phyloP scores from a whole-genome alignment of 106 monocot genomes.

The Narthecium ossifragum region DNA sequence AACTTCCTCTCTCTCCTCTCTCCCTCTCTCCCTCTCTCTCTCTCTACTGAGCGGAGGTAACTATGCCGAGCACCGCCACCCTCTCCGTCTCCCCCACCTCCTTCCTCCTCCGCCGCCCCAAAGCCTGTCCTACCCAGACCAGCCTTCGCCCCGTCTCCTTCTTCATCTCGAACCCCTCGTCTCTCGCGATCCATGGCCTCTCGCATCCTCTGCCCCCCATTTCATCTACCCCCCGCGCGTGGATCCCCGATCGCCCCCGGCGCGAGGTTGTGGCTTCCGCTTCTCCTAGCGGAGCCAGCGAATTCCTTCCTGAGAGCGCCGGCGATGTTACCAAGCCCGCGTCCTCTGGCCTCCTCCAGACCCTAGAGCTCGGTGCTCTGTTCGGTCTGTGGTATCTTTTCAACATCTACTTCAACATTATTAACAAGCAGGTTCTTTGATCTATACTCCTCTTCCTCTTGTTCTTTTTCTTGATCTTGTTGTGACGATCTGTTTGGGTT shows the following conservation, averaged over 20 bases:
- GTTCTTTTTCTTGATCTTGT: background rate
- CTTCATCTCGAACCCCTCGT: background rate
- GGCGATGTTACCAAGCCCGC: background rate
- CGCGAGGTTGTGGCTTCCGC: too few relatives aligned
- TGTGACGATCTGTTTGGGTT: too few relatives aligned
- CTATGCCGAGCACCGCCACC: background rate
- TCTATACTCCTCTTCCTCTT: background rate
- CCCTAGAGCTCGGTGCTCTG: slow-evolving; percentile 17
- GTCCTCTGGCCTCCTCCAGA: background rate
- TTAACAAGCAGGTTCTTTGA: slow-evolving; percentile 27
- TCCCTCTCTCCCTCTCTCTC: background rate
- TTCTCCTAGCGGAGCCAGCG: background rate
- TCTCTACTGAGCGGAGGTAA: background rate
- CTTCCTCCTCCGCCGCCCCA: background rate
- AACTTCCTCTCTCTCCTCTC: background rate
- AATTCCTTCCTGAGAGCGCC: background rate
- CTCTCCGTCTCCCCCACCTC: background rate
- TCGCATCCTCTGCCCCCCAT: background rate
- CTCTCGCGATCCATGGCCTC: background rate
- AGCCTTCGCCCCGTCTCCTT: background rate
- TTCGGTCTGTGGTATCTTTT: slow-evolving; percentile 31
- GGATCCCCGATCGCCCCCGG: background rate
- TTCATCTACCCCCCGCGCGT: background rate
- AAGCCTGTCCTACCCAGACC: background rate
- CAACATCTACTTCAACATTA: slow-evolving; percentile 44